Conservation (phyloP, 139 green algal genomes). For the Chlorella sp. region DNA sequence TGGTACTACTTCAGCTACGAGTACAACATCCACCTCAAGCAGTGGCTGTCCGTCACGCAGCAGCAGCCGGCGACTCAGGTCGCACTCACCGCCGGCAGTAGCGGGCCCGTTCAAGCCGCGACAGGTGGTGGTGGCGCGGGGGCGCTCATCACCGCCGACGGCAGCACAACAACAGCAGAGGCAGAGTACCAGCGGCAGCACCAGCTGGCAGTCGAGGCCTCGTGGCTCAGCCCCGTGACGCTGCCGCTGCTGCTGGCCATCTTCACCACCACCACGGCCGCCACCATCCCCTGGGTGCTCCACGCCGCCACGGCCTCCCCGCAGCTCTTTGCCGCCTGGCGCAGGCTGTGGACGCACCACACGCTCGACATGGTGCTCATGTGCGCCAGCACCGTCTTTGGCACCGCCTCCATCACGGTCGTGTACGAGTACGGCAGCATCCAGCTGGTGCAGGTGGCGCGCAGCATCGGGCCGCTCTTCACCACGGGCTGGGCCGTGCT, state of each 20-base stretch:
- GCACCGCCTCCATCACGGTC: neutral
- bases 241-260: slow-evolving; percentile 11
- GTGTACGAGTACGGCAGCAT: slow-evolving; percentile 19
- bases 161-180: neutral
- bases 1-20: slow-evolving; percentile 23
- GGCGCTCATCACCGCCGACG: neutral
- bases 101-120: too few species aligned
- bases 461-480: slow-evolving; percentile 19
- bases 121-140: too few species aligned
- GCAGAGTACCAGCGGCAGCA: neutral
- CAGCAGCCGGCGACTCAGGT: neutral
- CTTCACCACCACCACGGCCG: slow-evolving; percentile 13
- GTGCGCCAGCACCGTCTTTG: slow-evolving; percentile 3
- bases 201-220: neutral
- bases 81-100: neutral
- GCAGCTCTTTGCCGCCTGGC: neutral
- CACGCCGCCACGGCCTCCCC: neutral
- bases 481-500: slow-evolving; percentile 14
- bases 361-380: slow-evolving; percentile 5
- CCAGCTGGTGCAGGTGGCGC: slow-evolving; percentile 18
- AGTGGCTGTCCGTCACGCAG: neutral
- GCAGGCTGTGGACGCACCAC: neutral
- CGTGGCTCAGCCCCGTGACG: neutral
- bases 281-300: neutral
- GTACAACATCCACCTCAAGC: slow-evolving; percentile 10